A percentile compares a stretch with the other conserved stretches of the same genome.
Conservation (phyloP, 257 asterid genomes). For the Jaltomata sinuosa region DNA sequence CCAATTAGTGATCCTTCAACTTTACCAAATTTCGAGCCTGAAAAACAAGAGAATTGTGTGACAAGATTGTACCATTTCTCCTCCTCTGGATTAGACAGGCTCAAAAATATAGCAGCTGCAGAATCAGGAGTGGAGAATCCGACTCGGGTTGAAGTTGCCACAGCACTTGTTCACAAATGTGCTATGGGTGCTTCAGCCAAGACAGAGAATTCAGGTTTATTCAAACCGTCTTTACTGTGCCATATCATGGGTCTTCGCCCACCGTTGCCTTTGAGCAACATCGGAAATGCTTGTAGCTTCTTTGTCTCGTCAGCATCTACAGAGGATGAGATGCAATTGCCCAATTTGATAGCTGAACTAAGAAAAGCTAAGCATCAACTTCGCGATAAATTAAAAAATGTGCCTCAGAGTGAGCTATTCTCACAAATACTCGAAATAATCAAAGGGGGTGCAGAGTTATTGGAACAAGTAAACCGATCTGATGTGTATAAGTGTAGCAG, state of each 20-base stretch:
- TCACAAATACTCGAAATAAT: not conserved
- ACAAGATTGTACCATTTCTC: not conserved
- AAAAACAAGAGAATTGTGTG: not conserved
- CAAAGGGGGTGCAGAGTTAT: not conserved
- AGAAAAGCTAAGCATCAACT: not conserved
- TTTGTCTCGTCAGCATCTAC: not conserved
- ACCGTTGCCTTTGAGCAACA: not conserved
- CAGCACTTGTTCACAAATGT: not conserved
- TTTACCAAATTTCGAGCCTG: not conserved
- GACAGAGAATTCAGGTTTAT: not conserved
- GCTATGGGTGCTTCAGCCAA: not conserved
- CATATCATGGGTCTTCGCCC: not conserved
- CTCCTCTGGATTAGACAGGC: not conserved
- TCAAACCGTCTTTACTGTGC: not conserved
- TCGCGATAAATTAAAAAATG: not conserved
- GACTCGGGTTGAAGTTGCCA: not conserved
- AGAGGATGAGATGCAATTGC: not conserved
- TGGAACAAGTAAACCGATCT: not conserved
- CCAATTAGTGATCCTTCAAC: not conserved
- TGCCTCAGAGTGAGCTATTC: not conserved
- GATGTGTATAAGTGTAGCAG: not conserved
- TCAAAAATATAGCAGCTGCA: not conserved
- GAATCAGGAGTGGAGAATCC: not conserved
- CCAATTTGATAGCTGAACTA: not conserved
- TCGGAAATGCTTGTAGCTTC: not conserved